A percentile compares a stretch with the other conserved stretches of the same genome.
Evolutionary conservation across 768 basidiomycete species (phyloP).

Genomic region (Podaxis sp.): DNA sequence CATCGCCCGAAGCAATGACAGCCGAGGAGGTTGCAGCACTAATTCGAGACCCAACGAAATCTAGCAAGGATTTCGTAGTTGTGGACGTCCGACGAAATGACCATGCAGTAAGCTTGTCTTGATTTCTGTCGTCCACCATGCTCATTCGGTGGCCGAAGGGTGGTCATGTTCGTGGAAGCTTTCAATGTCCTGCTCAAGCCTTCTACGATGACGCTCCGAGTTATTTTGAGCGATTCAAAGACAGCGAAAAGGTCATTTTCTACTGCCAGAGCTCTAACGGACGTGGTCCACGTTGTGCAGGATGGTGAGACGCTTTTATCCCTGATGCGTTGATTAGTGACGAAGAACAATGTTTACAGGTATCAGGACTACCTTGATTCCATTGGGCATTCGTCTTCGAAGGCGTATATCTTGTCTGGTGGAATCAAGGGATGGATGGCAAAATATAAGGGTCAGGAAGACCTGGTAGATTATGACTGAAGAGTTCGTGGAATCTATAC

Average conservation of each 20-base stretch:
- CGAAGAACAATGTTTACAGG: conserved; percentile 22
- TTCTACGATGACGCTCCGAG: conserved; percentile 40
- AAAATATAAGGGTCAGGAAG: conserved; percentile 26
- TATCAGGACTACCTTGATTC: conserved; percentile 45
- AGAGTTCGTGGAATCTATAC: neutral
- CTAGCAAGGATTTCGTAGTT: conserved; percentile 28
- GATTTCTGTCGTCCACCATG: neutral
- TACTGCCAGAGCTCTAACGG: conserved; percentile 51
- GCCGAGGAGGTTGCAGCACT: conserved; percentile 34
- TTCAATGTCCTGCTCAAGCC: conserved; percentile 44
- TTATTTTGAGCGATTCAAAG: conserved; percentile 37
- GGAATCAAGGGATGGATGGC: conserved; percentile 39
- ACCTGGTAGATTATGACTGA: conserved; percentile 26
- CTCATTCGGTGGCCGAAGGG: conserved; percentile 28
- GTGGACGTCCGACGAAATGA: conserved; percentile 50
- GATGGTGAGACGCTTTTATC: conserved; percentile 34
- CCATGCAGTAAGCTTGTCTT: conserved; percentile 29
- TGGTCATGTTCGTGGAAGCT: conserved; percentile 48
- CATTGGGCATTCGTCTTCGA: conserved; percentile 24
- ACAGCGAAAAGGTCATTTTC: conserved; percentile 42
- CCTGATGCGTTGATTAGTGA: neutral
- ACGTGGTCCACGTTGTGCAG: conserved; percentile 49
- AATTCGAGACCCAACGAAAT: conserved; percentile 18
- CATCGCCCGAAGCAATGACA: conserved; percentile 26
- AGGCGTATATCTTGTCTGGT: conserved; percentile 37